phyloP scores from a whole-genome alignment of 1,139 yeast genomes.

The Yamadazyma epiphylla region DNA sequence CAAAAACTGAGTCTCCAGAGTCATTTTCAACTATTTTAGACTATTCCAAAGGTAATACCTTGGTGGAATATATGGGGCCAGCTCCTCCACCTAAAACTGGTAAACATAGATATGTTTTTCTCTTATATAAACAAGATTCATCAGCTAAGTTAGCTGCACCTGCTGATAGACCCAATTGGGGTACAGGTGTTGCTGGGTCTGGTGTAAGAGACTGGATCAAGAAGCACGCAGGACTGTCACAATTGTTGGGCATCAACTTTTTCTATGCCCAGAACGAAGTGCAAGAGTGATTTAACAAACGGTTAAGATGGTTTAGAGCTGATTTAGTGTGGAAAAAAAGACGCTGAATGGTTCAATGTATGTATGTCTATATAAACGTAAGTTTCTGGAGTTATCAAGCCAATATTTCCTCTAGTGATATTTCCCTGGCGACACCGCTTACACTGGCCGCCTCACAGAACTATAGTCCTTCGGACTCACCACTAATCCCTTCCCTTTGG shows the following conservation, averaged over 20 bases:
- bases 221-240: constrained; percentile 51
- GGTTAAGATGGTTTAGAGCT: too few relatives aligned
- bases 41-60: constrained; percentile 32
- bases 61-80: constrained; percentile 63
- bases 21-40: constrained; percentile 35
- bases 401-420: too few relatives aligned
- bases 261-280: constrained; percentile 67
- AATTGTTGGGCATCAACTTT: constrained; percentile 73
- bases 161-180: constrained; percentile 76
- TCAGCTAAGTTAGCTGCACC: constrained; percentile 35
- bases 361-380: too few relatives aligned
- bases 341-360: too few relatives aligned
- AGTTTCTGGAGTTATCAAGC: too few relatives aligned
- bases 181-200: constrained; percentile 68
- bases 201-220: constrained; percentile 78
- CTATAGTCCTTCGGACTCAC: constrained; percentile 73
- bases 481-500: constrained; percentile 89
- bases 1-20: constrained; percentile 21
- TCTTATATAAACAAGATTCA: constrained; percentile 64
- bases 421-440: too few relatives aligned
- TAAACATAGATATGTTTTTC: constrained; percentile 74
- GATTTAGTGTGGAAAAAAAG: too few relatives aligned
- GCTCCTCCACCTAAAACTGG: constrained; percentile 85
- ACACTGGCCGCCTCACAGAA: constrained; percentile 15
- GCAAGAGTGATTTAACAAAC: too few relatives aligned